Evolutionary conservation across 257 asterid genomes (phyloP).

Genomic region (Petunia axillaris): DNA sequence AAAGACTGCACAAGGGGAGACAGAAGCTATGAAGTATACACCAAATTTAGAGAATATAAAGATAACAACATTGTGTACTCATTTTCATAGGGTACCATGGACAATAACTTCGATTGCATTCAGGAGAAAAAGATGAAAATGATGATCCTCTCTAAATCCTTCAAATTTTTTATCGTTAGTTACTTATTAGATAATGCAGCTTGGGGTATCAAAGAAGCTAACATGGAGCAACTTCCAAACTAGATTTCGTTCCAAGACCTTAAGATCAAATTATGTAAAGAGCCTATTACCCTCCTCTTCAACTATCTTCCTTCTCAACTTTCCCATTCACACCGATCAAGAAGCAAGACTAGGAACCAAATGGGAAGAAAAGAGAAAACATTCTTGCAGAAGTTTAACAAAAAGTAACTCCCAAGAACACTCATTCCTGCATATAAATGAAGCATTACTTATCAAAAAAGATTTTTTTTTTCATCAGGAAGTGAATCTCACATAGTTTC

Average conservation of each 20-base stretch:
- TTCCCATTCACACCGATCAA: neutral
- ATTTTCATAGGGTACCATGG: neutral
- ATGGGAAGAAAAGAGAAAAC: neutral
- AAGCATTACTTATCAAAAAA: neutral
- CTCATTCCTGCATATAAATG: neutral
- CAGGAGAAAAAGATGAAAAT: neutral
- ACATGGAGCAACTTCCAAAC: neutral
- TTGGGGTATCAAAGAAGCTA: constrained; percentile 9
- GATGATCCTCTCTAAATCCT: neutral
- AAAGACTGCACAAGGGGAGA: neutral
- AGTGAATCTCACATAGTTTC: neutral
- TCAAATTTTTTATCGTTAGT: neutral
- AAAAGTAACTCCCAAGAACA: neutral
- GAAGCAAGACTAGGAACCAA: neutral
- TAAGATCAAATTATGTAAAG: neutral
- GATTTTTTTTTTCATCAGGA: neutral
- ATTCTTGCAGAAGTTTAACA: neutral
- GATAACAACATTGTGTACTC: neutral
- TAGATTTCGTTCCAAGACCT: neutral
- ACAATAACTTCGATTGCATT: neutral
- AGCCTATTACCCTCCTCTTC: neutral
- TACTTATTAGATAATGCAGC: neutral
- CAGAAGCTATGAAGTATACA: neutral
- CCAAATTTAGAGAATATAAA: neutral
- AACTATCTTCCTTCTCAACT: neutral